These are phyloP conservation scores for Pythium plurisporium DNA, from an alignment of 352 stramenopile species.

Conservation along the genomic window DNA sequence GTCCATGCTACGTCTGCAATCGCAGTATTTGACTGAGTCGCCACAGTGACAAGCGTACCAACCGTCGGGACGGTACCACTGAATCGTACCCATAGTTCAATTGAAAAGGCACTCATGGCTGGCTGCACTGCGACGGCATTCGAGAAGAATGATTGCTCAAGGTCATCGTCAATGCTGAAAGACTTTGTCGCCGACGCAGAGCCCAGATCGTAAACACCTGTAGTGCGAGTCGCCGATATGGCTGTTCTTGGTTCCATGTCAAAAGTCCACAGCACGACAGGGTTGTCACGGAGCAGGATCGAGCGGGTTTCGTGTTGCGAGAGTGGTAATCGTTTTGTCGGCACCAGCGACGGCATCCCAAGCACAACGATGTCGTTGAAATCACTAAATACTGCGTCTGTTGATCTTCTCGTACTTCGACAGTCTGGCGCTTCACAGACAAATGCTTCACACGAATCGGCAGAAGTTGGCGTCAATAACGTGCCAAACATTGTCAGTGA, in stretches of 20 bases:
- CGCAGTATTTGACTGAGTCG: not conserved
- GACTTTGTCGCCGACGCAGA: conserved; percentile 8
- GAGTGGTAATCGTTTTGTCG: conserved; percentile 37
- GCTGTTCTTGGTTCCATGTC: conserved; percentile 23
- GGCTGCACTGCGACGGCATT: conserved; percentile 37
- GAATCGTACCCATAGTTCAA: conserved; percentile 59
- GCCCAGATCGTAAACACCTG: conserved; percentile 8
- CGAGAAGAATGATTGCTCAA: conserved; percentile 56
- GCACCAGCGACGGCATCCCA: conserved; percentile 34
- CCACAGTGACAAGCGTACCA: conserved; percentile 8
- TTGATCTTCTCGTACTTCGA: conserved; percentile 12
- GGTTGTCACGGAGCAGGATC: conserved; percentile 60
- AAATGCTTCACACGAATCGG: conserved; percentile 22
- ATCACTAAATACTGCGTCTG: conserved; percentile 35
- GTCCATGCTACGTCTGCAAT: conserved; percentile 19
- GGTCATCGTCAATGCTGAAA: conserved; percentile 38
- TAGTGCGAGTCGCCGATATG: not conserved
- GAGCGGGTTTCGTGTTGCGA: conserved; percentile 43
- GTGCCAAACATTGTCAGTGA: conserved; percentile 4
- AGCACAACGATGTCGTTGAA: conserved; percentile 54
- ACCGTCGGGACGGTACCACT: not conserved
- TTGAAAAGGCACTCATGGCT: conserved; percentile 47
- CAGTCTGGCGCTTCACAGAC: conserved; percentile 32
- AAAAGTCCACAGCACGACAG: conserved; percentile 54
- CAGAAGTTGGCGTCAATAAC: not conserved